Evolutionary conservation across 2,329 filamentous ascomycete species (phyloP), one percentile per base, ranked within the genome.

Genomic region (Mycosphaerelloides madeirae): DNA sequence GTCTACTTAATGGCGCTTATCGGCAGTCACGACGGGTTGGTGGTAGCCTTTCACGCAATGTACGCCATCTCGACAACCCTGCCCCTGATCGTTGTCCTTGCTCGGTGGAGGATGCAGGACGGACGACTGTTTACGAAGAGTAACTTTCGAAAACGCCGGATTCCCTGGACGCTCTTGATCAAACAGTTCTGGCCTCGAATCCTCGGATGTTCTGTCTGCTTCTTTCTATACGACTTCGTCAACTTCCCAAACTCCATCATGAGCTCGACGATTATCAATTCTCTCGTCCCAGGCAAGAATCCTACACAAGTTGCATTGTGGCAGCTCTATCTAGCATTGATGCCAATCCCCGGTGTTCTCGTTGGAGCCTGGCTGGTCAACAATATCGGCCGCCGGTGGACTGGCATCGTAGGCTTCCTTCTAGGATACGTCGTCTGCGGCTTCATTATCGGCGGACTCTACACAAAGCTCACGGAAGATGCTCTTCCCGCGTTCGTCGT

Each of bases 371-470:
- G 60, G 29, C 66, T 77, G 3, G 73, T 70, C 42, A 70, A 77
- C 50, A 61, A 62, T 3, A 56, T 77, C 11, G 75, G 74, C 6
- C 68, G 75, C 5, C 72, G 73, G 38, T 69, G 70, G 31, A 71
- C 72, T 16, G 75, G 74, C 64, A 75, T 75, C 64, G 52, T 75
- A 9, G 74, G 74, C 0, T 76, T 77, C 53, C 61, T 53, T 8
- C 40, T 59, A 6, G 72, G 73, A 13, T 76, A 77, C 43, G 57
- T 76, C 7, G 59, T 77, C 31, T 73, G 77, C 41, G 74, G 74
- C 1, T 65, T 78, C 25, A 73, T 75, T 38, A 75, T 78, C 36
- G 74, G 75, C 15, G 67, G 68, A 35, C 61, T 72, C 1, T 77
- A 75, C 49, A 58, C 73, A 29, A 59, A 67, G 31, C 68, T 77